These are phyloP conservation scores for Aspergillus sp. DNA, from an alignment of 2,329 filamentous ascomycete genomes.

Conservation along the genomic window DNA sequence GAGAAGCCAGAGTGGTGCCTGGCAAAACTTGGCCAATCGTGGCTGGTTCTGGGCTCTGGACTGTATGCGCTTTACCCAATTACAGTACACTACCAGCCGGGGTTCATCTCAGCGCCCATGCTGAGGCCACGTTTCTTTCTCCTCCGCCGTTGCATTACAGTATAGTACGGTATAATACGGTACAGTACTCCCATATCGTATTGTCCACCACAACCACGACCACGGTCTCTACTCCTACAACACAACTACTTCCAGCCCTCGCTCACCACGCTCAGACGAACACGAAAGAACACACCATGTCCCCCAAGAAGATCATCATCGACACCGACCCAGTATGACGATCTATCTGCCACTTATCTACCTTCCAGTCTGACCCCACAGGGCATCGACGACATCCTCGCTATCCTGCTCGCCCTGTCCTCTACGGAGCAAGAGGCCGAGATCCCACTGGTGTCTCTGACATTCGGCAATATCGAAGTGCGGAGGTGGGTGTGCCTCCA, in stretches of 20 bases:
- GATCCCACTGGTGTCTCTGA: constrained; percentile 74
- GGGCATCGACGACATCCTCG: constrained; percentile 85
- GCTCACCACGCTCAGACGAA: too few relatives aligned
- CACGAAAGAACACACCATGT: constrained; percentile 49
- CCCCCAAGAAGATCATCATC: constrained; percentile 74
- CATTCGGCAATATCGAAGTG: constrained; percentile 87
- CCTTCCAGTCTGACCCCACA: constrained; percentile 8
- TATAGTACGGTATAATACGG: too few relatives aligned
- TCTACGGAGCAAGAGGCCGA: constrained; percentile 76
- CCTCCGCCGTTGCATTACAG: too few relatives aligned
- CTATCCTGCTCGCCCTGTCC: constrained; percentile 76
- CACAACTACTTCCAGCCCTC: too few relatives aligned
- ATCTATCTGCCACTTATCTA: constrained; percentile 8
- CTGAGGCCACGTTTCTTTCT: too few relatives aligned
- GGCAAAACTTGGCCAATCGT: neutral
- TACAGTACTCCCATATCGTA: too few relatives aligned
- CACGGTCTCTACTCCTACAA: too few relatives aligned
- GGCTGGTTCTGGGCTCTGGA: neutral
- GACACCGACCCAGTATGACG: constrained; percentile 91
- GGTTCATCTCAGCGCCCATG: too few relatives aligned
- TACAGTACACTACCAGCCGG: too few relatives aligned
- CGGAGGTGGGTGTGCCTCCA: constrained; percentile 67
- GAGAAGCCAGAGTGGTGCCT: constrained; percentile 1
- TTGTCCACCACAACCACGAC: too few relatives aligned
- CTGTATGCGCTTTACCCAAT: neutral